Percentiles rank a stretch among this genome's conserved stretches.
Conservation (phyloP, 2,329 filamentous ascomycete genomes). For the Gliomastix tumulicola region DNA sequence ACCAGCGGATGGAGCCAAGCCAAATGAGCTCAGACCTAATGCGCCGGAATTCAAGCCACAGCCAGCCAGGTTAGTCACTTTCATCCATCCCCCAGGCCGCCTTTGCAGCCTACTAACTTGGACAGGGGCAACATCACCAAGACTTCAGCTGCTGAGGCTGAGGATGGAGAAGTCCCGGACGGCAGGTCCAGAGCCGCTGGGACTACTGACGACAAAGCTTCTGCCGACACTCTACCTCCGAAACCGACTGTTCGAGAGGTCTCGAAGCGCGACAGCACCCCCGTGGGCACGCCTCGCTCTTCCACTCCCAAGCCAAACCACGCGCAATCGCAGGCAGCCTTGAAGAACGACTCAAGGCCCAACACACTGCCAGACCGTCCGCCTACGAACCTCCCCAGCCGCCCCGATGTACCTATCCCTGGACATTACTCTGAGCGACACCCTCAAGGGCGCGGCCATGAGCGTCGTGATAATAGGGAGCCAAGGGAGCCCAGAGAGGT, state of each 20-base stretch:
- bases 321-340: constrained; percentile 7
- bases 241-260: constrained; percentile 20
- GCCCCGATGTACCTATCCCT: constrained; percentile 51
- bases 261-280: constrained; percentile 13
- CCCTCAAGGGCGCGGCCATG: constrained; percentile 28
- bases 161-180: constrained; percentile 70
- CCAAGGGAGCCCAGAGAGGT: constrained; percentile 11
- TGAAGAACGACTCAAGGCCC: constrained; percentile 19
- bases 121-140: constrained; percentile 3
- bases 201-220: neutral
- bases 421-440: constrained; percentile 40
- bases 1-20: constrained; percentile 19
- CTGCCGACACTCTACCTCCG: constrained; percentile 22
- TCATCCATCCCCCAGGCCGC: neutral
- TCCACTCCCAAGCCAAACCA: constrained; percentile 14
- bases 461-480: constrained; percentile 30
- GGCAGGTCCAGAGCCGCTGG: constrained; percentile 20
- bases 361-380: constrained; percentile 28
- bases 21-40: constrained; percentile 45
- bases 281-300: constrained; percentile 12
- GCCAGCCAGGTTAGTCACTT: constrained; percentile 23
- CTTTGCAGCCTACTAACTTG: no score
- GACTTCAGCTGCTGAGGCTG: constrained; percentile 40
- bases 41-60: constrained; percentile 60
- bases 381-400: constrained; percentile 40